A percentile compares a stretch with the other conserved stretches of the same genome.
Evolutionary conservation across 2,329 filamentous ascomycete species (phyloP).

Genomic region (Chrysoporthe cubensis): DNA sequence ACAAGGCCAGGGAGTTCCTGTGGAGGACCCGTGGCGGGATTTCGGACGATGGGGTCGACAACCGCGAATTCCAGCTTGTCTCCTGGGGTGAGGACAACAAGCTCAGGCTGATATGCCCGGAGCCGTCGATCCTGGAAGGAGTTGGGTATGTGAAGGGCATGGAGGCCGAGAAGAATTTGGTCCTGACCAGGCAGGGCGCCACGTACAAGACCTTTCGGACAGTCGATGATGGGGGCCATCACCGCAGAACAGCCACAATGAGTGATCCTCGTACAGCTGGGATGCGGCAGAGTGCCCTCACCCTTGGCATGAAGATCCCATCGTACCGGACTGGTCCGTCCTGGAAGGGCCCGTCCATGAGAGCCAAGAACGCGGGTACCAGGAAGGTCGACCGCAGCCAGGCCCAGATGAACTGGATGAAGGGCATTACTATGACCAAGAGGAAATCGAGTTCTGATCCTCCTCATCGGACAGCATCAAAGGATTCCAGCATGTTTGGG

Average conservation of each 20-base stretch:
- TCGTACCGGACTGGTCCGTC: conserved; percentile 43
- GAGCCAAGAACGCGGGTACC: conserved; percentile 50
- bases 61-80: conserved; percentile 89
- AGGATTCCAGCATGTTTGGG: conserved; percentile 56
- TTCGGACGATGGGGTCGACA: conserved; percentile 70
- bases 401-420: conserved; percentile 71
- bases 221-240: conserved; percentile 62
- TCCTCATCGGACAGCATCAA: conserved; percentile 54
- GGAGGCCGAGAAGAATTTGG: conserved; percentile 65
- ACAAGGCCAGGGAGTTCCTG: conserved; percentile 86
- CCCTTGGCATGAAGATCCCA: conserved; percentile 43
- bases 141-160: conserved; percentile 76
- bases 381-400: conserved; percentile 52
- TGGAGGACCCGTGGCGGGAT: conserved; percentile 79
- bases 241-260: conserved; percentile 65
- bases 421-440: conserved; percentile 67
- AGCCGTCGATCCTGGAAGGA: conserved; percentile 64
- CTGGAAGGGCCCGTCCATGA: conserved; percentile 64
- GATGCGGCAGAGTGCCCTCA: conserved; percentile 45
- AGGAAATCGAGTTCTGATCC: conserved; percentile 50
- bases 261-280: conserved; percentile 58
- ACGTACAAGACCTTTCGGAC: conserved; percentile 84
- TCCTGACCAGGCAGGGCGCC: conserved; percentile 81
- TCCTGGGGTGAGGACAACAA: conserved; percentile 90
- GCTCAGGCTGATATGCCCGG: conserved; percentile 76